Conservation (phyloP, 192 early-diverging fungal genomes). For the Backusella luteola region DNA sequence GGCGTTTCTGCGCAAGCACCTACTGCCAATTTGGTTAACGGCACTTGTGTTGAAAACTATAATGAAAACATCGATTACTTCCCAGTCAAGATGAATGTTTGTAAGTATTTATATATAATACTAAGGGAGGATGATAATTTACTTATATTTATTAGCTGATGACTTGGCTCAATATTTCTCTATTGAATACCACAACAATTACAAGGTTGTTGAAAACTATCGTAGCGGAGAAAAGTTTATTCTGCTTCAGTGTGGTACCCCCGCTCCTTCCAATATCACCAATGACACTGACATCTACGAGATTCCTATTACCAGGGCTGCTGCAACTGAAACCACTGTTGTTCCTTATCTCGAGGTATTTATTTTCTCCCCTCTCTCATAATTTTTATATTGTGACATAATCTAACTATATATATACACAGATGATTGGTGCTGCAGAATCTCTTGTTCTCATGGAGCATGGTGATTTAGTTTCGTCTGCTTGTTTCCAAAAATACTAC, state of each 20-base stretch:
- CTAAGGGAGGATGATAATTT: neutral
- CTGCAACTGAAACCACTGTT: constrained; percentile 39
- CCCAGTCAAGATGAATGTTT: constrained; percentile 35
- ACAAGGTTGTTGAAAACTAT: constrained; percentile 65
- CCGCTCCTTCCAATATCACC: constrained; percentile 42
- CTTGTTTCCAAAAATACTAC: constrained; percentile 47
- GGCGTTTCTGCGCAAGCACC: constrained; percentile 26
- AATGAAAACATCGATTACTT: constrained; percentile 48
- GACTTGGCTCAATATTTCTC: constrained; percentile 57
- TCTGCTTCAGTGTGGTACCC: constrained; percentile 72
- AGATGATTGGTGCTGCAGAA: constrained; percentile 45
- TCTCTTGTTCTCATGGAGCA: constrained; percentile 36
- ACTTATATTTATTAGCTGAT: constrained; percentile 26
- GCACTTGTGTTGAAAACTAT: constrained; percentile 33
- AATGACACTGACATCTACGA: constrained; percentile 45
- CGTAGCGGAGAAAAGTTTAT: constrained; percentile 54
- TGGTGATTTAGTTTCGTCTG: constrained; percentile 40
- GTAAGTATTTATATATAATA: constrained; percentile 26
- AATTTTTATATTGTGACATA: neutral
- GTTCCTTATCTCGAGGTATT: constrained; percentile 48
- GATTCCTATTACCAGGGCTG: constrained; percentile 43
- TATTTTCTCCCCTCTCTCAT: neutral
- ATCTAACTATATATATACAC: neutral
- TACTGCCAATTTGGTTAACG: constrained; percentile 11
- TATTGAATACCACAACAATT: constrained; percentile 59